These are phyloP conservation scores for Coemansia sp. DNA, from an alignment of 192 early-diverging fungal species.

Conservation along the genomic window DNA sequence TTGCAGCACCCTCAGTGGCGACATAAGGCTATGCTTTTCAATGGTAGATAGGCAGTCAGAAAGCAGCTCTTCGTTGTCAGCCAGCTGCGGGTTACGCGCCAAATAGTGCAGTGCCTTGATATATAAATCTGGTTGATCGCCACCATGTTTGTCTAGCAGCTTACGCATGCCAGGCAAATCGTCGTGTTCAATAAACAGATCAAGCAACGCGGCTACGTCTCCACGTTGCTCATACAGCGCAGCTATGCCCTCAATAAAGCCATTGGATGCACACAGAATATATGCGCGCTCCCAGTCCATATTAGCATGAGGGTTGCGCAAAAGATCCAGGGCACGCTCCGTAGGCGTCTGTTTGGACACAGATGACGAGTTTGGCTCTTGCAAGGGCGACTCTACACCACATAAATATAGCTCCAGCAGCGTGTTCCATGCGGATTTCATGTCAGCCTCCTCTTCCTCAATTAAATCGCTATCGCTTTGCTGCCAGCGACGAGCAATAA, in stretches of 20 bases:
- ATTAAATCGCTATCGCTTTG: constrained; percentile 13
- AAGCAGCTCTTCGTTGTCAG: constrained; percentile 58
- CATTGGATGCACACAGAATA: constrained; percentile 81
- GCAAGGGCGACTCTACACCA: constrained; percentile 46
- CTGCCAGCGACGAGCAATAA: constrained; percentile 74
- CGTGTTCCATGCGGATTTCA: constrained; percentile 83
- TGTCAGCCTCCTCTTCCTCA: constrained; percentile 56
- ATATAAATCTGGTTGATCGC: constrained; percentile 66
- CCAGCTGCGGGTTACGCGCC: constrained; percentile 65
- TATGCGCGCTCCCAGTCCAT: constrained; percentile 93
- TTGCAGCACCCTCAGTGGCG: constrained; percentile 88
- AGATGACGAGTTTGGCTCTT: constrained; percentile 10
- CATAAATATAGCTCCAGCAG: constrained; percentile 87
- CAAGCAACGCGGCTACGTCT: constrained; percentile 70
- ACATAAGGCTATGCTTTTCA: constrained; percentile 79
- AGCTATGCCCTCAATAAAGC: constrained; percentile 82
- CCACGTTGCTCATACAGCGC: constrained; percentile 84
- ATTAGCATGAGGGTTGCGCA: constrained; percentile 64
- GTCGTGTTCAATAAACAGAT: constrained; percentile 71
- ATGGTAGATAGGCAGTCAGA: constrained; percentile 75
- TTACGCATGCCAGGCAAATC: constrained; percentile 64
- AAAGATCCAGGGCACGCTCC: constrained; percentile 67
- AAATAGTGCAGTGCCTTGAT: constrained; percentile 69
- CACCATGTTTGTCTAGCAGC: constrained; percentile 63
- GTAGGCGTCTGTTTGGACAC: constrained; percentile 26